A percentile compares a stretch with the other conserved stretches of the same genome.
Conservation (phyloP, 2,329 filamentous ascomycete genomes). For the Stemphylium vesicarium region DNA sequence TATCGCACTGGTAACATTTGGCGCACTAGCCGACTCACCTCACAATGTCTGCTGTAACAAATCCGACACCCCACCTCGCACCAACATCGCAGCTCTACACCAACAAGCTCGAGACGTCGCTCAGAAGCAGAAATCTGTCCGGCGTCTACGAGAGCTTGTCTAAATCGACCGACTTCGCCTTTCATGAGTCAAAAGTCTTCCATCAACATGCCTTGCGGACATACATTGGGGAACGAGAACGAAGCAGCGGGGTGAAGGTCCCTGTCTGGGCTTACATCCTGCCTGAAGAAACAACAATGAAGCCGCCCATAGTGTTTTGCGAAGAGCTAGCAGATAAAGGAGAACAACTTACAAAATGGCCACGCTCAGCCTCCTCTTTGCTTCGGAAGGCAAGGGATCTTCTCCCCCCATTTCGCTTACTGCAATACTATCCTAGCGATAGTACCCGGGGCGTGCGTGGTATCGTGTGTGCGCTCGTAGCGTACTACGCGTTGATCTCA, state of each 20-base stretch:
- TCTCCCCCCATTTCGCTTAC: background rate
- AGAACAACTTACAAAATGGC: background rate
- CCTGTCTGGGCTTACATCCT: background rate
- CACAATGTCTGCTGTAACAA: too few relatives aligned
- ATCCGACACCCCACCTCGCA: background rate
- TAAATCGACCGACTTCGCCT: background rate
- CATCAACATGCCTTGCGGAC: background rate
- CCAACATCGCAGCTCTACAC: background rate
- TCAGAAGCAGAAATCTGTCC: background rate
- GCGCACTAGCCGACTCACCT: too few relatives aligned
- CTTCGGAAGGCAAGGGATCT: background rate
- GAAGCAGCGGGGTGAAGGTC: background rate
- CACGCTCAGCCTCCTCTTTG: constrained; percentile 1
- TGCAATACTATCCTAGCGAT: background rate
- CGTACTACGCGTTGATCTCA: background rate
- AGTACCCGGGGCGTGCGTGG: background rate
- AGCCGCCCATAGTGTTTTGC: background rate
- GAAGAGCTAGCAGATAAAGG: background rate
- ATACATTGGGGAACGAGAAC: background rate
- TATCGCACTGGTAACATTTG: too few relatives aligned
- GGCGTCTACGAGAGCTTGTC: background rate
- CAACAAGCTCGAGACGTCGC: background rate
- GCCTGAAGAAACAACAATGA: background rate
- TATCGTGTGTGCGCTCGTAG: background rate
- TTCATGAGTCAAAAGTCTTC: background rate